Conservation (phyloP, 2,329 filamentous ascomycete genomes). For the Sphaerostilbella broomeana region DNA sequence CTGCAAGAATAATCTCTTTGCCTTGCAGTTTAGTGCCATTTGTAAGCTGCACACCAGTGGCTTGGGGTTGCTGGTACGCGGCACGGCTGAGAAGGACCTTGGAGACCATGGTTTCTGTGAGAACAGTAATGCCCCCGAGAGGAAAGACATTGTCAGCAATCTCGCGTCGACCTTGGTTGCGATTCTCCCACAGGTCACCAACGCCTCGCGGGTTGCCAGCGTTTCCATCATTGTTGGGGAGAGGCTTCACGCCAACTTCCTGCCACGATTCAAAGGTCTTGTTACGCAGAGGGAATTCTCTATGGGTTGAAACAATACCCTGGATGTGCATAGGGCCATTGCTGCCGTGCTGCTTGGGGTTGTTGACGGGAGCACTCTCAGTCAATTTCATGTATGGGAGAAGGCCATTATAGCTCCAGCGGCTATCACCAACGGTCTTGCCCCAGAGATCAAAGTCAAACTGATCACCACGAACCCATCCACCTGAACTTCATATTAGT, state of each 20-base stretch:
- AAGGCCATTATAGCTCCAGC: constrained; percentile 39
- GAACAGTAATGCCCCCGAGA: constrained; percentile 19
- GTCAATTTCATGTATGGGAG: constrained; percentile 36
- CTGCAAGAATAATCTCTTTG: constrained; percentile 40
- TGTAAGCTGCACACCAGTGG: constrained; percentile 19
- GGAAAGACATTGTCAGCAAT: constrained; percentile 19
- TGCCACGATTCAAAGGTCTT: constrained; percentile 31
- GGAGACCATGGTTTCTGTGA: constrained; percentile 20
- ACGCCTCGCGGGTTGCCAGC: constrained; percentile 25
- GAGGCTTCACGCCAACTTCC: constrained; percentile 28
- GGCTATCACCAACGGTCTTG: constrained; percentile 25
- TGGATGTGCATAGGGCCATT: constrained; percentile 30
- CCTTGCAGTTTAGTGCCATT: constrained; percentile 21
- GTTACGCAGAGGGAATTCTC: constrained; percentile 33
- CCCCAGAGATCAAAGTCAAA: constrained; percentile 40
- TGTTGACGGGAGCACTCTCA: constrained; percentile 28
- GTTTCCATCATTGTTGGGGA: constrained; percentile 21
- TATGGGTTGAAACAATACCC: constrained; percentile 23
- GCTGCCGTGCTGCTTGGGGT: constrained; percentile 29
- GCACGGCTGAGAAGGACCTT: constrained; percentile 16
- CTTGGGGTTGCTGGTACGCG: neutral
- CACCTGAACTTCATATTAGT: constrained; percentile 14
- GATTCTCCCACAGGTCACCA: constrained; percentile 22
- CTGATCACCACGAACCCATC: constrained; percentile 36
- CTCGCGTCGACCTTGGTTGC: constrained; percentile 17